phyloP scores from a whole-genome alignment of 2,329 filamentous ascomycete species.

The Pseudogymnoascus verrucosus region DNA sequence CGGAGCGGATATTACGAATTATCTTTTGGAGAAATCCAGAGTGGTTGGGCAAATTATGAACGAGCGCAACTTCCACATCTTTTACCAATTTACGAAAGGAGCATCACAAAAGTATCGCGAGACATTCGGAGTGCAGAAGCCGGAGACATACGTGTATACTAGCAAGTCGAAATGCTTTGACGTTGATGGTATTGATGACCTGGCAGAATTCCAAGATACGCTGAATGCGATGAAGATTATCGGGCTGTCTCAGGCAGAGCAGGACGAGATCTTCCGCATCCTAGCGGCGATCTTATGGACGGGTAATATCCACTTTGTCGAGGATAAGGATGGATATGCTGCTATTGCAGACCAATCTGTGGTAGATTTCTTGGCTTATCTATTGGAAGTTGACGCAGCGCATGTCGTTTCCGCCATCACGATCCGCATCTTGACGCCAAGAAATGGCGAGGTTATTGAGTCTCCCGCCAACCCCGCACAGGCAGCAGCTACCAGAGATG shows the following conservation, averaged over 20 bases:
- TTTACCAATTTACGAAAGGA: slow-evolving; percentile 97
- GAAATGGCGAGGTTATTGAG: slow-evolving; percentile 59
- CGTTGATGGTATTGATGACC: slow-evolving; percentile 88
- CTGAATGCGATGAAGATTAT: slow-evolving; percentile 92
- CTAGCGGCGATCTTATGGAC: slow-evolving; percentile 86
- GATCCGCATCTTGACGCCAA: slow-evolving; percentile 69
- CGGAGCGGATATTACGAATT: slow-evolving; percentile 96
- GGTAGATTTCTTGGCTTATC: slow-evolving; percentile 87
- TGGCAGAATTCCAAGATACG: slow-evolving; percentile 82
- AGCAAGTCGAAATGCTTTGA: slow-evolving; percentile 91
- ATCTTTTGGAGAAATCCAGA: slow-evolving; percentile 88
- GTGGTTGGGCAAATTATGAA: slow-evolving; percentile 92
- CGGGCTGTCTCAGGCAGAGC: slow-evolving; percentile 77
- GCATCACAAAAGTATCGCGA: slow-evolving; percentile 81
- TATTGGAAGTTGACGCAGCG: slow-evolving; percentile 77
- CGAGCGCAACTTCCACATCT: slow-evolving; percentile 98
- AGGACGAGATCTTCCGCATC: slow-evolving; percentile 96
- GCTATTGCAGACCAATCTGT: slow-evolving; percentile 82
- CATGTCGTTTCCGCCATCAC: slow-evolving; percentile 83
- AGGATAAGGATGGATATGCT: slow-evolving; percentile 85
- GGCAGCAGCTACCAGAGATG: slow-evolving; percentile 79
- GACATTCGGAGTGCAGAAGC: slow-evolving; percentile 82
- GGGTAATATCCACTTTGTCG: slow-evolving; percentile 83
- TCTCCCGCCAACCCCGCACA: slow-evolving; percentile 81
- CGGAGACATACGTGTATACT: slow-evolving; percentile 88